These are phyloP conservation scores for Xerocomus potaroensis DNA, from an alignment of 768 basidiomycete species.

Conservation along the genomic window DNA sequence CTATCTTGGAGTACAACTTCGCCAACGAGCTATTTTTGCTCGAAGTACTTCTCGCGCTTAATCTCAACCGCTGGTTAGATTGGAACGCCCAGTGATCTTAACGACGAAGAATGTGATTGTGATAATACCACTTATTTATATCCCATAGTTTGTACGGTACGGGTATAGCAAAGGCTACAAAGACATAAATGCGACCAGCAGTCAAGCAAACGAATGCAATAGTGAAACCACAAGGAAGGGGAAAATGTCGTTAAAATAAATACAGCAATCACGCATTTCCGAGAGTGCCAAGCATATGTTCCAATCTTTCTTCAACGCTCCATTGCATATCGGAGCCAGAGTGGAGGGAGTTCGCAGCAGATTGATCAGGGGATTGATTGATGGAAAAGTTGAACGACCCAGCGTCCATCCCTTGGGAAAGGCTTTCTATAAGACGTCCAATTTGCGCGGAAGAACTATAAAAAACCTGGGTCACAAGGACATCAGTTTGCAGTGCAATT, in stretches of 20 bases:
- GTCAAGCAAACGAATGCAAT: conserved; percentile 14
- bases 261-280: conserved; percentile 28
- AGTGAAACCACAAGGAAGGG: conserved; percentile 5
- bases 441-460: conserved; percentile 66
- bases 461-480: conserved; percentile 25
- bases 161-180: conserved; percentile 23
- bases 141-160: conserved; percentile 32
- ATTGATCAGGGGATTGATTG: conserved; percentile 43
- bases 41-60: conserved; percentile 60
- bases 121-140: conserved; percentile 30
- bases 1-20: conserved; percentile 60
- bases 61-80: conserved; percentile 75
- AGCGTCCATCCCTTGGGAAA: conserved; percentile 77
- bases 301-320: conserved; percentile 74
- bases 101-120: conserved; percentile 8
- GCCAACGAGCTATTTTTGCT: conserved; percentile 55
- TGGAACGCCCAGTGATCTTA: conserved; percentile 39
- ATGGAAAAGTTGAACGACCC: conserved; percentile 79
- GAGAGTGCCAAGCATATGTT: conserved; percentile 57
- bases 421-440: conserved; percentile 75
- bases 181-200: conserved; percentile 17
- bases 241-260: conserved; percentile 22
- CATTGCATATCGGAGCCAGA: conserved; percentile 60
- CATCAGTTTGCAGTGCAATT: conserved; percentile 7
- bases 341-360: conserved; percentile 56